phyloP scores from a whole-genome alignment of 2,329 filamentous ascomycete species.

The Tolypocladium tropicale region DNA sequence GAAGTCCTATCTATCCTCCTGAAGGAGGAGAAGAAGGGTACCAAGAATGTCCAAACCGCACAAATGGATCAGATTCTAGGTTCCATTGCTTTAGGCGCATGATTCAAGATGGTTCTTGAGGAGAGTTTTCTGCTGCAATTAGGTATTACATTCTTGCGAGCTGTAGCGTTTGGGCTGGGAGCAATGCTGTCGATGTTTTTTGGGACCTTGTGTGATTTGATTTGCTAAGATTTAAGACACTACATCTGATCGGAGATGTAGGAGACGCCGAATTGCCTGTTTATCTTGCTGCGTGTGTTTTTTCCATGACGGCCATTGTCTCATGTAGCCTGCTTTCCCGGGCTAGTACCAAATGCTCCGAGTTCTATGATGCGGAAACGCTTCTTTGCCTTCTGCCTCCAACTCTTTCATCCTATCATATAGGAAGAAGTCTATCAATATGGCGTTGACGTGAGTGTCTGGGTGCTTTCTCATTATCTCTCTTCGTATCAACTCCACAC shows the following conservation, averaged over 20 bases:
- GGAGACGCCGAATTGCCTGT: neutral
- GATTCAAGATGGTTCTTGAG: slow-evolving; percentile 2
- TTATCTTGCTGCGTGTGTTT: neutral
- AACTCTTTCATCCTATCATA: slow-evolving; percentile 89
- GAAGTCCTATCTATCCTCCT: slow-evolving; percentile 82
- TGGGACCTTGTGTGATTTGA: neutral
- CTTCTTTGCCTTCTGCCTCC: slow-evolving; percentile 52
- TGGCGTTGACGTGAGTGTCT: slow-evolving; percentile 66
- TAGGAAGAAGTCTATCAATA: slow-evolving; percentile 93
- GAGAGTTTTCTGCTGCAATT: slow-evolving; percentile 1
- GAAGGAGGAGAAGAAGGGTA: slow-evolving; percentile 53
- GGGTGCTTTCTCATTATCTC: slow-evolving; percentile 71
- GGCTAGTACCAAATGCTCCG: slow-evolving; percentile 85
- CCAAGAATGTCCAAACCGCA: slow-evolving; percentile 49
- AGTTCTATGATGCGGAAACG: slow-evolving; percentile 71
- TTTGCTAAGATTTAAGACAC: neutral
- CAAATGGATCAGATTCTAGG: slow-evolving; percentile 62
- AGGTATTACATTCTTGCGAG: slow-evolving; percentile 6
- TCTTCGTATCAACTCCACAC: slow-evolving; percentile 74
- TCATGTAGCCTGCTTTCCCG: neutral
- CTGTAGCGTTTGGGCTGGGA: slow-evolving; percentile 10
- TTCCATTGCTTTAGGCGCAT: slow-evolving; percentile 31
- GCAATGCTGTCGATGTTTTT: neutral
- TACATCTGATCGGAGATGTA: neutral
- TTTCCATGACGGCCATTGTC: too few species aligned